Percentiles rank a stretch among this genome's conserved stretches.
phyloP scores from a whole-genome alignment of 1,284 basidiomycete genomes.

The Chiua sp. region DNA sequence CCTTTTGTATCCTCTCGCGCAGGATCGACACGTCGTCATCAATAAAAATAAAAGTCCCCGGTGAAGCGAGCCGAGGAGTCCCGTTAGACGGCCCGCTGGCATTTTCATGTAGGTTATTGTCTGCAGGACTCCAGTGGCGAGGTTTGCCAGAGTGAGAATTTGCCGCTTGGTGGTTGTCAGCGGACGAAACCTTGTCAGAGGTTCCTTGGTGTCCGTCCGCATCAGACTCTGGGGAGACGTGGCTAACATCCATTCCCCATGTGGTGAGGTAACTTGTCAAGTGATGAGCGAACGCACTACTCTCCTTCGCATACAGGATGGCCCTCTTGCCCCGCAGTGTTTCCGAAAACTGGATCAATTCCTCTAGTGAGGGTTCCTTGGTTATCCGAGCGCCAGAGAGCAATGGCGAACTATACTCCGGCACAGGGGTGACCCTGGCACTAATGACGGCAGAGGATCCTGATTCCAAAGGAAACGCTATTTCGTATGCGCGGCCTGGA shows the following conservation, averaged over 20 bases:
- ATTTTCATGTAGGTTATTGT: conserved; percentile 25
- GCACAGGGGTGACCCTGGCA: conserved; percentile 40
- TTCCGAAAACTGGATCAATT: conserved; percentile 81
- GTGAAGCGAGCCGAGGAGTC: conserved; percentile 28
- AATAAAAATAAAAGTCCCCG: conserved; percentile 77
- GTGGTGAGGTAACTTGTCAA: conserved; percentile 90
- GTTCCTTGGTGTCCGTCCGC: conserved; percentile 43
- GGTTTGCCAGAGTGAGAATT: conserved; percentile 18
- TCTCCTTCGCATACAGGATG: conserved; percentile 80
- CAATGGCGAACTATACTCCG: conserved; percentile 49
- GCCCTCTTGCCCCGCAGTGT: conserved; percentile 83
- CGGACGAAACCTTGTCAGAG: conserved; percentile 19
- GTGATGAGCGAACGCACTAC: conserved; percentile 88
- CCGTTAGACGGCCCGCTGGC: conserved; percentile 21
- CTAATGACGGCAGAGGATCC: conserved; percentile 47
- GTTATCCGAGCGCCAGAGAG: conserved; percentile 54
- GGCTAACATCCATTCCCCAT: conserved; percentile 93
- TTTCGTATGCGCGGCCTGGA: conserved; percentile 57
- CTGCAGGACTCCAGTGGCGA: conserved; percentile 29
- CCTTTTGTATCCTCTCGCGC: conserved; percentile 68
- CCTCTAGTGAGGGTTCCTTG: conserved; percentile 76
- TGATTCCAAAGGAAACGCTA: conserved; percentile 60
- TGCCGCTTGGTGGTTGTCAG: conserved; percentile 12
- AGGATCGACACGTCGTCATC: conserved; percentile 87
- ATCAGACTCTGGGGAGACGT: conserved; percentile 70